These are phyloP conservation scores for Xerocomus potaroensis DNA, from an alignment of 768 basidiomycete species.

Conservation along the genomic window DNA sequence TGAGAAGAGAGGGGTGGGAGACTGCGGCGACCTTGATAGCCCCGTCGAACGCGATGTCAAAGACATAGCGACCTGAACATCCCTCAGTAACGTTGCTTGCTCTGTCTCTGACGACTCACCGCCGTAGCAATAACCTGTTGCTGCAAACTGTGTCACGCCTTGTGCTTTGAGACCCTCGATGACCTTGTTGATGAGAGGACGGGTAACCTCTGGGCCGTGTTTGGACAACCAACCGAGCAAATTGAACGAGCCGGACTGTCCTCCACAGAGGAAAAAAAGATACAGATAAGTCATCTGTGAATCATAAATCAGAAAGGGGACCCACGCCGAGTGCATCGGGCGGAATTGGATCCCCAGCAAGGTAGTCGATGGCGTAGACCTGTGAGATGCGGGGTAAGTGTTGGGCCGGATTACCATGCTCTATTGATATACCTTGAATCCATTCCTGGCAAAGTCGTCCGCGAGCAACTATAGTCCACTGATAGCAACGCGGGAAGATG, in stretches of 20 bases:
- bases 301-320: background rate
- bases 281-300: background rate
- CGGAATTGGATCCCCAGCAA: slow-evolving; percentile 27
- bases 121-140: slow-evolving; percentile 69
- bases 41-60: slow-evolving; percentile 43
- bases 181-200: slow-evolving; percentile 52
- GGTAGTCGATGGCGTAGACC: slow-evolving; percentile 24
- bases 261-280: background rate
- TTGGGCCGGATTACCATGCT: too few species aligned
- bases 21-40: slow-evolving; percentile 36
- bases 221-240: slow-evolving; percentile 34
- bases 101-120: slow-evolving; percentile 32
- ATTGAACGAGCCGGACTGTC: slow-evolving; percentile 17
- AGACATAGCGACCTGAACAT: slow-evolving; percentile 35
- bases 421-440: slow-evolving; percentile 28
- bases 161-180: slow-evolving; percentile 51
- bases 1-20: slow-evolving; percentile 45
- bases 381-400: background rate
- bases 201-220: slow-evolving; percentile 40
- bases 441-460: slow-evolving; percentile 41
- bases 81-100: background rate
- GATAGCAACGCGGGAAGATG: background rate
- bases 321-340: slow-evolving; percentile 14
- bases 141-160: slow-evolving; percentile 56
- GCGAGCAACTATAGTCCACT: slow-evolving; percentile 33